These are phyloP conservation scores for Eucalyptus leucophloia DNA, from an alignment of 345 rosid genomes.

Conservation along the genomic window DNA sequence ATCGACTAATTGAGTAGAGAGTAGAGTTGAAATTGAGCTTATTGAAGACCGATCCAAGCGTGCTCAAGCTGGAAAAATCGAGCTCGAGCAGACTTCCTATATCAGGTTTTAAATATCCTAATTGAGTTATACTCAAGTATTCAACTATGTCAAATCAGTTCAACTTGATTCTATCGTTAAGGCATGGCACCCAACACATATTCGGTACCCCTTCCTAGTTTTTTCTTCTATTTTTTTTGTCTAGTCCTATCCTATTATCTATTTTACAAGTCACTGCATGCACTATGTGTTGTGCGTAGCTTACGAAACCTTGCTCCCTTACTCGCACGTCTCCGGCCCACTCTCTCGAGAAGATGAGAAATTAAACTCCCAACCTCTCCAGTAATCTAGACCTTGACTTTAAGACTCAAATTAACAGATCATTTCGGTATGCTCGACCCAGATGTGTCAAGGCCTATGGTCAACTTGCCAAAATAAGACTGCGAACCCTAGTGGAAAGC, in stretches of 20 bases:
- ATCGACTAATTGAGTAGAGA: background rate
- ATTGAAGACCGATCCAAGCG: background rate
- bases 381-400: background rate
- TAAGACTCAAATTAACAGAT: background rate
- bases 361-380: too few relatives aligned
- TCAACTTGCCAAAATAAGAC: too few relatives aligned
- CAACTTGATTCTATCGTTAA: background rate
- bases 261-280: too few relatives aligned
- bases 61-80: background rate
- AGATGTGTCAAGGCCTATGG: too few relatives aligned
- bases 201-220: background rate
- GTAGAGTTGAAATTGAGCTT: background rate
- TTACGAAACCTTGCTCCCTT: too few relatives aligned
- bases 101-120: background rate
- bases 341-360: too few relatives aligned
- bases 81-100: background rate
- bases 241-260: too few relatives aligned
- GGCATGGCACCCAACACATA: background rate
- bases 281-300: too few relatives aligned
- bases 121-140: background rate
- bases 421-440: background rate
- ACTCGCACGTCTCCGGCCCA: too few relatives aligned
- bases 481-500: too few relatives aligned
- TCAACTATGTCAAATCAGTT: background rate
- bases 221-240: too few relatives aligned